A percentile compares a stretch with the other conserved stretches of the same genome.
Conservation (phyloP, 495 filamentous ascomycete species). For the Aspergillus homomorphus region DNA sequence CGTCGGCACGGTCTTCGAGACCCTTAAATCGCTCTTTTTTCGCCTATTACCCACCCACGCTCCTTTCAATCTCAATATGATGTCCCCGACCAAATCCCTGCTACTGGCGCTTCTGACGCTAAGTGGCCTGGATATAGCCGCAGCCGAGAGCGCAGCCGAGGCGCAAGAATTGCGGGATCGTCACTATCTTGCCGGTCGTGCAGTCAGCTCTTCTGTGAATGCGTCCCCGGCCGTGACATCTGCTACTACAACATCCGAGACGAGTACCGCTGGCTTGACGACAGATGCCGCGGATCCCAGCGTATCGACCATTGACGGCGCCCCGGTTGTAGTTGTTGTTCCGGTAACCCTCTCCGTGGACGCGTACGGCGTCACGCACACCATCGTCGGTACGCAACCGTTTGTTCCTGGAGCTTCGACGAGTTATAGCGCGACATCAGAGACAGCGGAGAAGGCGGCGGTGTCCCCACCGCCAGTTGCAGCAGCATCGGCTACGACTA, state of each 20-base stretch:
- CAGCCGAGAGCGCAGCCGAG: constrained; percentile 32
- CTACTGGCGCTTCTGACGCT: constrained; percentile 35
- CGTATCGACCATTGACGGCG: constrained; percentile 16
- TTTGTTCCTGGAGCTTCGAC: constrained; percentile 8
- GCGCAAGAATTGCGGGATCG: constrained; percentile 39
- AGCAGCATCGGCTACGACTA: constrained; percentile 6
- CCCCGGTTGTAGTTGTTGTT: constrained; percentile 22
- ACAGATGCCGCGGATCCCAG: neutral
- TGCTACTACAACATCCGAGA: neutral
- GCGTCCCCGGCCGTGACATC: neutral
- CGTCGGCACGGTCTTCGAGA: constrained; percentile 11
- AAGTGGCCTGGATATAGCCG: constrained; percentile 35
- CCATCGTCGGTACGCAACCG: constrained; percentile 20
- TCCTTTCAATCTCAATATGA: constrained; percentile 29
- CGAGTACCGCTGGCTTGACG: neutral
- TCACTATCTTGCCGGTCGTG: constrained; percentile 45
- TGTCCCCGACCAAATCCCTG: constrained; percentile 26
- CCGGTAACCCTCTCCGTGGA: constrained; percentile 29
- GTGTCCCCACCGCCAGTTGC: neutral
- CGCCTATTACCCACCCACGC: constrained; percentile 23
- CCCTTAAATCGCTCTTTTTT: constrained; percentile 15
- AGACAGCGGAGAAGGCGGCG: constrained; percentile 11
- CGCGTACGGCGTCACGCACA: constrained; percentile 25
- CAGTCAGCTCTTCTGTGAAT: constrained; percentile 32
- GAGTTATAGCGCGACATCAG: constrained; percentile 8